Conservation (phyloP, 2,329 filamentous ascomycete genomes). For the Elsinoe perseae region DNA sequence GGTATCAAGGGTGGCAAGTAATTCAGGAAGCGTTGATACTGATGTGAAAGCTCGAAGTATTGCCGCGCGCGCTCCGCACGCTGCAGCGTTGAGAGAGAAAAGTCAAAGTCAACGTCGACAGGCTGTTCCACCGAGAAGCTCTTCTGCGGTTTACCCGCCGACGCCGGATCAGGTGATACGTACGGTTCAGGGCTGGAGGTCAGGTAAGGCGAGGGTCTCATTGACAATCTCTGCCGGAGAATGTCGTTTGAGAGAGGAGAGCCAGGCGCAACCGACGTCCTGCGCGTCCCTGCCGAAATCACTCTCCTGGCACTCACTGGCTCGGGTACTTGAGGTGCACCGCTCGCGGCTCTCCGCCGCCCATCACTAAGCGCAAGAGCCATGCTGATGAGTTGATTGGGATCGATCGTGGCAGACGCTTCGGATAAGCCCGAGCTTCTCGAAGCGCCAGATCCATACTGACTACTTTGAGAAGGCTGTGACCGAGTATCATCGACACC, state of each 20-base stretch:
- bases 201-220: constrained; percentile 35
- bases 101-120: constrained; percentile 52
- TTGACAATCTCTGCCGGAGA: constrained; percentile 28
- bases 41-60: constrained; percentile 75
- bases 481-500: neutral
- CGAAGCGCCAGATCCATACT: constrained; percentile 3
- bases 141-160: neutral
- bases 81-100: constrained; percentile 71
- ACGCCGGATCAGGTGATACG: neutral
- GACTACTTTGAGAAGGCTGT: neutral
- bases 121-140: neutral
- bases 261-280: constrained; percentile 15
- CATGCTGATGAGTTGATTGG: constrained; percentile 86
- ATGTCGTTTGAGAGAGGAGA: constrained; percentile 18
- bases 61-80: constrained; percentile 77
- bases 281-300: constrained; percentile 14
- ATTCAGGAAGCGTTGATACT: constrained; percentile 75
- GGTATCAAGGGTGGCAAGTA: constrained; percentile 65
- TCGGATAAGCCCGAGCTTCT: constrained; percentile 2
- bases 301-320: constrained; percentile 14
- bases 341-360: constrained; percentile 54
- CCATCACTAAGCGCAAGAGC: constrained; percentile 82
- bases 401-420: constrained; percentile 47
- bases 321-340: constrained; percentile 42
- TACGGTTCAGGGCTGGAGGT: constrained; percentile 44